Percentiles rank a stretch among this genome's conserved stretches.
Conservation (phyloP, 331 rosid species). For the Prunus yedoensis region DNA sequence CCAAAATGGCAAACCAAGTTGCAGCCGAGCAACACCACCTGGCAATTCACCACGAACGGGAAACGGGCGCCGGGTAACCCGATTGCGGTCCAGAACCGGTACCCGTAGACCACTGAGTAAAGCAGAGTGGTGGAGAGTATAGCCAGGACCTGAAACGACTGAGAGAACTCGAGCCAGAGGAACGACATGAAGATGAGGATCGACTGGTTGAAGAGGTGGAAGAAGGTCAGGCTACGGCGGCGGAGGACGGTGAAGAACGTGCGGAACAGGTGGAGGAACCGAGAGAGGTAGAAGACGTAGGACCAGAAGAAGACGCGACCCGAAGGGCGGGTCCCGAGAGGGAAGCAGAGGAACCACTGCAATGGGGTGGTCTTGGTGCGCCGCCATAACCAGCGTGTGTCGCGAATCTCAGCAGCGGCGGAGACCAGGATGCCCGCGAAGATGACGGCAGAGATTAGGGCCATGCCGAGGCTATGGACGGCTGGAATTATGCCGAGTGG, state of each 20-base stretch:
- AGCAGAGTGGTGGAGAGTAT: constrained; percentile 56
- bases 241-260: constrained; percentile 52
- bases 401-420: constrained; percentile 71
- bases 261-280: constrained; percentile 65
- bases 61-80: constrained; percentile 58
- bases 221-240: constrained; percentile 46
- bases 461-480: constrained; percentile 57
- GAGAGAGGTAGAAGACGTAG: constrained; percentile 68
- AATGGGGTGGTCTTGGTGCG: constrained; percentile 69
- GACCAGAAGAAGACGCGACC: constrained; percentile 99
- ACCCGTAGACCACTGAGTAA: constrained; percentile 58
- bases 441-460: constrained; percentile 54
- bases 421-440: constrained; percentile 75
- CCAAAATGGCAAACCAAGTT: constrained; percentile 68
- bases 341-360: constrained; percentile 93
- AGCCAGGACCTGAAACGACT: constrained; percentile 79
- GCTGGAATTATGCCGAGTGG: constrained; percentile 84
- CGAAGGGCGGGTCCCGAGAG: constrained; percentile 78
- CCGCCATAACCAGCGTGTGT: constrained; percentile 91
- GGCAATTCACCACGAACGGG: constrained; percentile 58
- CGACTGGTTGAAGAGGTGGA: constrained; percentile 68
- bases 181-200: constrained; percentile 56
- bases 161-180: constrained; percentile 82
- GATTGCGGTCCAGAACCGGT: constrained; percentile 68
- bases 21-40: constrained; percentile 47